phyloP scores from a whole-genome alignment of 495 filamentous ascomycete genomes.

The Thermochaetoides thermophila region DNA sequence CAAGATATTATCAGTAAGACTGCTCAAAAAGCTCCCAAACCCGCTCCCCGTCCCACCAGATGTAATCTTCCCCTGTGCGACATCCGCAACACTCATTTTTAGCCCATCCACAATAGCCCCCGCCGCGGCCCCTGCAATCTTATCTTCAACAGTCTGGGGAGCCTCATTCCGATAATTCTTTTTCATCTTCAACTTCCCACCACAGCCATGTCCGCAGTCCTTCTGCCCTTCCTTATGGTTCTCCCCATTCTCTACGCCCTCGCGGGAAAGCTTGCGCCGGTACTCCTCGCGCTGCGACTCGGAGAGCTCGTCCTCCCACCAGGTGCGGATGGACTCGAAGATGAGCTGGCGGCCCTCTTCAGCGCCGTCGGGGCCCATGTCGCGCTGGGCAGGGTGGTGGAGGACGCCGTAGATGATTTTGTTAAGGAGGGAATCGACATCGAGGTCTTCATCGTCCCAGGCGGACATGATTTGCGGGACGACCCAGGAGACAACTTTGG shows the following conservation, averaged over 20 bases:
- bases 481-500: conserved; percentile 60
- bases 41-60: conserved; percentile 20
- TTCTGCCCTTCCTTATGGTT: conserved; percentile 80
- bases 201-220: conserved; percentile 74
- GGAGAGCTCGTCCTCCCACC: conserved; percentile 59
- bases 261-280: conserved; percentile 55
- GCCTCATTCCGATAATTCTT: conserved; percentile 26
- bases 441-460: conserved; percentile 63
- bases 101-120: conserved; percentile 32
- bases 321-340: conserved; percentile 62
- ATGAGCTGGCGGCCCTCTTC: conserved; percentile 57
- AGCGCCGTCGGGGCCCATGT: conserved; percentile 57
- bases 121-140: conserved; percentile 30
- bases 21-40: conserved; percentile 27
- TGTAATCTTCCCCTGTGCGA: conserved; percentile 9
- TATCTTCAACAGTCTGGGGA: conserved; percentile 25
- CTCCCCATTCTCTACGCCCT: conserved; percentile 55
- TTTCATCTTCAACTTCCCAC: conserved; percentile 36
- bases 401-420: conserved; percentile 71
- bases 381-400: conserved; percentile 68
- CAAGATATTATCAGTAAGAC: conserved; percentile 12
- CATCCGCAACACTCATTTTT: conserved; percentile 24
- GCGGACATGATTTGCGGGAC: conserved; percentile 74
- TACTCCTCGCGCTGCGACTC: conserved; percentile 46
- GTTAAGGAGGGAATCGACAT: conserved; percentile 49